Evolutionary conservation across 208 protist genomes (phyloP).

Genomic region (Vickermania ingenoplastis): DNA sequence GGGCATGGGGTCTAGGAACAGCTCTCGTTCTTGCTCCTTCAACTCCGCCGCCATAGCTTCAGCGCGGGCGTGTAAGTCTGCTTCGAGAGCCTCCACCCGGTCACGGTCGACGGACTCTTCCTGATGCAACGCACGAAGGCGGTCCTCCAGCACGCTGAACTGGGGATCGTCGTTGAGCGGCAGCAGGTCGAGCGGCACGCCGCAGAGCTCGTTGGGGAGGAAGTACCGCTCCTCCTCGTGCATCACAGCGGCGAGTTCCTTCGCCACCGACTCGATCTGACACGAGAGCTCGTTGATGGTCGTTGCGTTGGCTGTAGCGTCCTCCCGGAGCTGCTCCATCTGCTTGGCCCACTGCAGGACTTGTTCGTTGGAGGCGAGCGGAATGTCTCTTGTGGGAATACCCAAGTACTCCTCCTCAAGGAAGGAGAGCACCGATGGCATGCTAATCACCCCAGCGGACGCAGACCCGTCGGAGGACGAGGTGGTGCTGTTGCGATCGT

Average conservation of each 20-base stretch:
- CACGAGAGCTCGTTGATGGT: slow-evolving; percentile 18
- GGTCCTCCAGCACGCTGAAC: slow-evolving; percentile 36
- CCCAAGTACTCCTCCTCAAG: slow-evolving; percentile 32
- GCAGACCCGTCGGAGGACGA: no score
- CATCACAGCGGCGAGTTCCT: slow-evolving; percentile 15
- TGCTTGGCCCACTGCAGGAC: slow-evolving; percentile 18
- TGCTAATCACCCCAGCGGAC: neutral
- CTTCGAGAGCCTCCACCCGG: slow-evolving; percentile 4
- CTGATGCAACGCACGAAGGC: slow-evolving; percentile 16
- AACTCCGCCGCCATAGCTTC: slow-evolving; percentile 33
- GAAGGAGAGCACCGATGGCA: slow-evolving; percentile 16
- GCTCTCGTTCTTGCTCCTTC: slow-evolving; percentile 36
- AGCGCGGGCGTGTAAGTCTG: slow-evolving; percentile 25
- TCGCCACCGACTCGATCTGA: slow-evolving; percentile 7
- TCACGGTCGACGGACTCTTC: slow-evolving; percentile 10
- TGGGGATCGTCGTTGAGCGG: slow-evolving; percentile 33
- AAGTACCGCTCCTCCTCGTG: slow-evolving; percentile 22
- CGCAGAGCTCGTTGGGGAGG: slow-evolving; percentile 27
- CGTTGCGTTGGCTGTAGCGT: slow-evolving; percentile 29
- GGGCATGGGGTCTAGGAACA: slow-evolving; percentile 45
- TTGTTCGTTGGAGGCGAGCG: slow-evolving; percentile 10
- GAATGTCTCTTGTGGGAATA: slow-evolving; percentile 32
- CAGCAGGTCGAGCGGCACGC: slow-evolving; percentile 23
- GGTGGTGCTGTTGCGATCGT: neutral
- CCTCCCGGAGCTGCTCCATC: slow-evolving; percentile 14